Percentiles rank a stretch among this genome's conserved stretches.
These are phyloP conservation scores for Helicocarpus griseus DNA, from an alignment of 2,329 filamentous ascomycete species.

Conservation along the genomic window DNA sequence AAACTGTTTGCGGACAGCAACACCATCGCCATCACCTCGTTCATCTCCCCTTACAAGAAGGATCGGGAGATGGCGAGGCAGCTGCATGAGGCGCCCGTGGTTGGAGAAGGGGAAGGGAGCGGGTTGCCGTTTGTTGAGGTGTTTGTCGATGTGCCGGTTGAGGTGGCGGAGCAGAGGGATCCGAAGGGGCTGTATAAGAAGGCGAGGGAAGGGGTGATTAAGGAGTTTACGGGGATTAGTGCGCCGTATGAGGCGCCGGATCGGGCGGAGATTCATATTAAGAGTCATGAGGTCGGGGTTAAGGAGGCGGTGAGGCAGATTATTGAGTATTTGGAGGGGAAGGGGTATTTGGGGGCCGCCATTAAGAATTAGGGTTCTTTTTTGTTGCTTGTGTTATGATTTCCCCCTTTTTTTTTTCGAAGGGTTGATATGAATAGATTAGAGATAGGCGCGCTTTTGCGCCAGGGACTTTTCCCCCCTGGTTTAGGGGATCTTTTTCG, in stretches of 20 bases:
- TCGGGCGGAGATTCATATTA: slow-evolving; percentile 77
- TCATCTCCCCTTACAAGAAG: slow-evolving; percentile 89
- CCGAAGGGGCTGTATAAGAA: slow-evolving; percentile 98
- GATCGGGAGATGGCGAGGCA: slow-evolving; percentile 75
- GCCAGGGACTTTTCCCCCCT: too few species aligned
- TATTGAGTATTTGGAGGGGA: slow-evolving; percentile 62
- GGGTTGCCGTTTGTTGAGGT: slow-evolving; percentile 87
- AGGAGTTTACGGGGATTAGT: slow-evolving; percentile 92
- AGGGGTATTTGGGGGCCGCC: slow-evolving; percentile 49
- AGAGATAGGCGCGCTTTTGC: too few species aligned
- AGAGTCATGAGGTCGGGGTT: slow-evolving; percentile 70
- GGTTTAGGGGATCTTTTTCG: neutral
- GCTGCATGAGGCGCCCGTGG: slow-evolving; percentile 58
- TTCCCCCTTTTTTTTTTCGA: neutral
- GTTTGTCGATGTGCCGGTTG: slow-evolving; percentile 81
- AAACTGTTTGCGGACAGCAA: slow-evolving; percentile 91
- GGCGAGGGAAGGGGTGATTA: slow-evolving; percentile 84
- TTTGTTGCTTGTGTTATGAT: neutral
- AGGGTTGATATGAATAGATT: too few species aligned
- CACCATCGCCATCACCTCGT: slow-evolving; percentile 82
- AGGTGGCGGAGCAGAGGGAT: slow-evolving; percentile 87
- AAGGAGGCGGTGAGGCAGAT: slow-evolving; percentile 85
- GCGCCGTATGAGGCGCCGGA: slow-evolving; percentile 89
- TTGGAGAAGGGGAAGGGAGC: slow-evolving; percentile 47
- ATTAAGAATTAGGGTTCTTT: slow-evolving; percentile 16